Evolutionary conservation across 1,284 basidiomycete genomes (phyloP).

Genomic region (Chondrostereum purpureum): DNA sequence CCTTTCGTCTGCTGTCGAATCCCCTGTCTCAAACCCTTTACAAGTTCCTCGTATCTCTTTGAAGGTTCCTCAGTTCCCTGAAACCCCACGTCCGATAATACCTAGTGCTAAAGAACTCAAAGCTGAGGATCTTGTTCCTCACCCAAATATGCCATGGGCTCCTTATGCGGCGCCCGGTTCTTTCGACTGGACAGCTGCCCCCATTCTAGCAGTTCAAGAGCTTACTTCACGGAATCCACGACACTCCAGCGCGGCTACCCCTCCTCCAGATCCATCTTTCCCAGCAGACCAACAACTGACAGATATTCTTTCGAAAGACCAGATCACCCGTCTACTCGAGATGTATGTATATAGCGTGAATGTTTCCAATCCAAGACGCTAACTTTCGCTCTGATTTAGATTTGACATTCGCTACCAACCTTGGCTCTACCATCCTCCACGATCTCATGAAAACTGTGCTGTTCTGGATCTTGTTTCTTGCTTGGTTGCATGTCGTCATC

Average conservation of each 20-base stretch:
- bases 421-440: constrained; percentile 23
- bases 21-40: constrained; percentile 5
- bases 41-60: constrained; percentile 5
- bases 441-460: not conserved
- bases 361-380: constrained; percentile 4
- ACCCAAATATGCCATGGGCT: constrained; percentile 20
- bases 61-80: not conserved
- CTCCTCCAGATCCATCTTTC: constrained; percentile 3
- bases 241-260: constrained; percentile 4
- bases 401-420: constrained; percentile 37
- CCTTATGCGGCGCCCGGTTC: not conserved
- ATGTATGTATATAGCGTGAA: constrained; percentile 24
- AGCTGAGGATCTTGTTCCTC: constrained; percentile 15
- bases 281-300: constrained; percentile 19
- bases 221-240: constrained; percentile 13
- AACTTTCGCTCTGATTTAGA: constrained; percentile 17
- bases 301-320: constrained; percentile 28
- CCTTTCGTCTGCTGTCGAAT: not conserved
- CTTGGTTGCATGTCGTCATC: not conserved
- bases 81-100: constrained; percentile 1
- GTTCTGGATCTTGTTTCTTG: constrained; percentile 3
- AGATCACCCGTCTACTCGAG: constrained; percentile 28
- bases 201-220: constrained; percentile 35
- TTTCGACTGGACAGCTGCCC: constrained; percentile 33
- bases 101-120: constrained; percentile 7